Percentiles rank a stretch among this genome's conserved stretches.
Conservation (phyloP, 306 rosid genomes). For the Cyamopsis tetragonoloba region DNA sequence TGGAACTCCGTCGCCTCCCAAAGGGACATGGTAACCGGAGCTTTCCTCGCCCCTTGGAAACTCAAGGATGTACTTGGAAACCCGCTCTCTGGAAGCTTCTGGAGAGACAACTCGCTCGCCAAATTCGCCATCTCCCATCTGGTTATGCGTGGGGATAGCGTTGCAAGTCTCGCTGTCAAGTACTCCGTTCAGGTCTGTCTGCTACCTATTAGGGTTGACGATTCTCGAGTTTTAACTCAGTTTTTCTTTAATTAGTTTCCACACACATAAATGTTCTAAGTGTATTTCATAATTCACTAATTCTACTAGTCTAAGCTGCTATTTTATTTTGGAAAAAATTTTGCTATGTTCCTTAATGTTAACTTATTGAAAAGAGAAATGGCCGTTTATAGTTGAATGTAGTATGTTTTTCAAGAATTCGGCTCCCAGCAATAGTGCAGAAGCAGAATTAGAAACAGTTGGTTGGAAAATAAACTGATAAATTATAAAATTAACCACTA, state of each 20-base stretch:
- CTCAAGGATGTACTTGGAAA: conserved; percentile 52
- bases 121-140: conserved; percentile 85
- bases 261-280: no score
- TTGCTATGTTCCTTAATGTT: neutral
- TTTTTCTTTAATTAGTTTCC: no score
- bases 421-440: no score
- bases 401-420: neutral
- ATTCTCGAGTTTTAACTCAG: neutral
- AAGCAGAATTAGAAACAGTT: no score
- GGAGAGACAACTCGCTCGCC: conserved; percentile 70
- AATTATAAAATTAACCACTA: no score
- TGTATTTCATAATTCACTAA: no score
- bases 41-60: conserved; percentile 73
- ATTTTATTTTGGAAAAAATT: no score
- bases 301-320: no score
- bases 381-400: neutral
- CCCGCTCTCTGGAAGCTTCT: conserved; percentile 81
- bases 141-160: conserved; percentile 62
- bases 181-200: conserved; percentile 73
- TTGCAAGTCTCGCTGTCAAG: conserved; percentile 90
- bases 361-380: neutral
- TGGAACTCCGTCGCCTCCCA: conserved; percentile 92
- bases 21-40: conserved; percentile 47
- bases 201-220: neutral
- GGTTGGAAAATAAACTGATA: no score